Conservation (phyloP, 2,329 filamentous ascomycete genomes). For the Apiospora kogelbergensis region DNA sequence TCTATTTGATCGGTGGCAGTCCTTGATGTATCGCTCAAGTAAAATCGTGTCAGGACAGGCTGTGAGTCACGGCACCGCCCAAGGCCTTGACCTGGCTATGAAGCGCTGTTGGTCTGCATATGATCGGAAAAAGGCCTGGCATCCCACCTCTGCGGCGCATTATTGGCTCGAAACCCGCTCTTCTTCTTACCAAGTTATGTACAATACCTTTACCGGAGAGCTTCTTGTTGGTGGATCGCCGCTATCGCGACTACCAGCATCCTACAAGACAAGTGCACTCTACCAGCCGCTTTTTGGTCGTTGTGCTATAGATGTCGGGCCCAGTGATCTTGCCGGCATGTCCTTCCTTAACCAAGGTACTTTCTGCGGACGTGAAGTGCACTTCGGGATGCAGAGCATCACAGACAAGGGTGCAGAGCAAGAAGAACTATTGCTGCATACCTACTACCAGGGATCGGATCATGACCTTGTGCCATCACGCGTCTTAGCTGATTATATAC, state of each 20-base stretch:
- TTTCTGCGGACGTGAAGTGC: background rate
- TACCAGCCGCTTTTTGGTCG: background rate
- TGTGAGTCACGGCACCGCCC: background rate
- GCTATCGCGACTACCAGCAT: background rate
- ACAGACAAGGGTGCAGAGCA: background rate
- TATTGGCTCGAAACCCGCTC: conserved; percentile 8
- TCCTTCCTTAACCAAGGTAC: background rate
- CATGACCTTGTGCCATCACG: background rate
- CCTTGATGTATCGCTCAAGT: conserved; percentile 7
- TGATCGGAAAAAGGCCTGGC: background rate
- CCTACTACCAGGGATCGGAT: background rate
- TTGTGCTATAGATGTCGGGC: background rate
- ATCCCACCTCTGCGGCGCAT: background rate
- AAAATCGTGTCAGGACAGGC: background rate
- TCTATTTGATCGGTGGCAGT: conserved; percentile 4
- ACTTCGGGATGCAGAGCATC: background rate
- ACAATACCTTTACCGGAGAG: background rate
- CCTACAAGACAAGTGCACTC: background rate
- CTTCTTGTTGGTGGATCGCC: background rate
- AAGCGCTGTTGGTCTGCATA: background rate
- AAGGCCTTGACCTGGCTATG: background rate
- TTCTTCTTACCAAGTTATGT: background rate
- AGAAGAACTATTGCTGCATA: background rate
- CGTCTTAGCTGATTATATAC: background rate
- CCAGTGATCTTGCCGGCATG: background rate